Base-by-base conservation (phyloP, 1,139 yeast genomes). In the Pichia sp. region DNA sequence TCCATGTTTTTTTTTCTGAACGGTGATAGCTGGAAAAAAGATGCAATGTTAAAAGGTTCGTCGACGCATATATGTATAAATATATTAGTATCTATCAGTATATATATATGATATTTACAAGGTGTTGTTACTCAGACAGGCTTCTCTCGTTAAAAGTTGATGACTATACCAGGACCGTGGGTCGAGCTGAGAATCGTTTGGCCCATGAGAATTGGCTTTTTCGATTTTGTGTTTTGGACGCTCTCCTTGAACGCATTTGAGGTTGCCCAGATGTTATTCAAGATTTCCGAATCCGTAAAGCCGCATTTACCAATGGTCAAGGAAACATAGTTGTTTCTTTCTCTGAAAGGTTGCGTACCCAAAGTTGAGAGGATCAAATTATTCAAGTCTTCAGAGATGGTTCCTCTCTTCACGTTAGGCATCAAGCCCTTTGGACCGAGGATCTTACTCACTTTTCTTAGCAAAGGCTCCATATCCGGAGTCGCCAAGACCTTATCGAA, bases 341-440 rank as follows among this genome's bases (percentile, higher is more conserved):
- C 86, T 77, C 88, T 84, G 77, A 91, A 76, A 67, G 87, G 83
- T 63, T 83, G 77, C 34, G 87, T 80, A 45, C 95, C 95, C 49
- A 81, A 73, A 53, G 84, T 82, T 29, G 75, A 73, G 48, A 72
- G 69, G 60, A 91, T 77, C 58, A 86, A 73, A 10, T 71, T 69
- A 34, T 72, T 75, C 42, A 89, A 72, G 62, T 89, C 82, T n/a
- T 80, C 81, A 1, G 89, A 77, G 17, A 93, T 95, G 1, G 97
- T 92, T 16, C 96, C 96, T 67, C 84, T 87, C 73, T 91, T 92
- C 17, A 81, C 82, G 50, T 81, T 79, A 50, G 99, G 99, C 89
- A 92, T 86, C 61, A 93, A 78, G 33, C 96, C 96, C 65, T 79
- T 83, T 46, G 97, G 96, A 57, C 99, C 98, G 61, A 95, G 77